phyloP scores from a whole-genome alignment of 2,329 filamentous ascomycete genomes.

The Penicillium olsonii region DNA sequence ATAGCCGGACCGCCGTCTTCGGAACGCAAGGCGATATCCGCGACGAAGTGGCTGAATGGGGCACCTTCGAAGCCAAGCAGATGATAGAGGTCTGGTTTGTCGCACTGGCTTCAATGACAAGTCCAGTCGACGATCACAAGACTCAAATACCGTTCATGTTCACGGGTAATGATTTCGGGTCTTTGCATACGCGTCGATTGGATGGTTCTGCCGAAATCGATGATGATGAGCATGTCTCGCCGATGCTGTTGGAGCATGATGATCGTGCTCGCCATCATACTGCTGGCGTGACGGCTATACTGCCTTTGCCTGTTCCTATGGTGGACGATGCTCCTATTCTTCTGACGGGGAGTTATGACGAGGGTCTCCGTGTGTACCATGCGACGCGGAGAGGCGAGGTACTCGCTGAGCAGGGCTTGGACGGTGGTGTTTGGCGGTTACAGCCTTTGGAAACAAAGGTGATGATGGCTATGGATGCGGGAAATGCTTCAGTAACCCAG shows the following conservation, averaged over 20 bases:
- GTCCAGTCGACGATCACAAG: not conserved
- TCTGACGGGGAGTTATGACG: conserved; percentile 90
- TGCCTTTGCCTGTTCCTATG: conserved; percentile 60
- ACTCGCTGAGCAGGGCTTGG: conserved; percentile 66
- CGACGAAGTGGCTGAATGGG: conserved; percentile 25
- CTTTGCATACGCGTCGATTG: conserved; percentile 36
- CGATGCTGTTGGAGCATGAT: conserved; percentile 30
- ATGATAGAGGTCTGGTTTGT: conserved; percentile 45
- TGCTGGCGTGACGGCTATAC: conserved; percentile 85
- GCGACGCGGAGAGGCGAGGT: conserved; percentile 46
- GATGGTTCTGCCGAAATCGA: conserved; percentile 19
- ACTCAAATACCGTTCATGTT: conserved; percentile 31
- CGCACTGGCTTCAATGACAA: conserved; percentile 28
- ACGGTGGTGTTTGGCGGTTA: conserved; percentile 85
- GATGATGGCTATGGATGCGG: not conserved
- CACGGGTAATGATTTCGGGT: conserved; percentile 43
- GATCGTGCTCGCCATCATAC: conserved; percentile 63
- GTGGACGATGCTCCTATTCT: conserved; percentile 58
- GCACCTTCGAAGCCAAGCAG: conserved; percentile 30
- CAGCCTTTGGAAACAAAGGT: conserved; percentile 50
- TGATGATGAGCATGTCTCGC: conserved; percentile 17
- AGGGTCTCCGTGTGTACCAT: conserved; percentile 67
- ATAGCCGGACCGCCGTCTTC: conserved; percentile 63
- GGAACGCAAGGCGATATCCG: conserved; percentile 38
- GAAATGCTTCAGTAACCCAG: conserved; percentile 12